Percentiles rank a stretch among this genome's conserved stretches.
phyloP scores from a whole-genome alignment of 768 basidiomycete genomes.

The Rubroboletus pulcherrimus region DNA sequence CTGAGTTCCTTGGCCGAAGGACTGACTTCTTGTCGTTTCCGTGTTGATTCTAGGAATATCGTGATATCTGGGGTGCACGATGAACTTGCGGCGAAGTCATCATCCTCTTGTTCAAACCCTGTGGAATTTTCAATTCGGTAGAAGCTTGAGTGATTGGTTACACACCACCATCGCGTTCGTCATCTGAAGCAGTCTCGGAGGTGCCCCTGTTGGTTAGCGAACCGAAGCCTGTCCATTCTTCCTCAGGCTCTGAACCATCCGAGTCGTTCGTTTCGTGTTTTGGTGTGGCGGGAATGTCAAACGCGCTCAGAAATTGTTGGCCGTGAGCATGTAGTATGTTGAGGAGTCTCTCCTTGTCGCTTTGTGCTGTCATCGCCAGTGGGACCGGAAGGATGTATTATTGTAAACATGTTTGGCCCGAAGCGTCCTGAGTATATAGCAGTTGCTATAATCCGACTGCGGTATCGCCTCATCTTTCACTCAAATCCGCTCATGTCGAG shows the following conservation, averaged over 20 bases:
- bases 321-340: constrained; percentile 44
- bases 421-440: neutral
- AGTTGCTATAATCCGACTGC: neutral
- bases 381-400: neutral
- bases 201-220: neutral
- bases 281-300: constrained; percentile 27
- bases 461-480: neutral
- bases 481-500: constrained; percentile 25
- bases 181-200: constrained; percentile 12
- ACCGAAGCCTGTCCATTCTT: constrained; percentile 43
- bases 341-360: constrained; percentile 35
- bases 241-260: constrained; percentile 24
- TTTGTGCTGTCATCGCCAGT: constrained; percentile 9
- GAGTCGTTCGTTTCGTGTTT: constrained; percentile 14
- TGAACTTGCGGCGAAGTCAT: constrained; percentile 39
- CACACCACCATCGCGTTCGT: constrained; percentile 20
- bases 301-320: constrained; percentile 42
- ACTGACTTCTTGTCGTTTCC: constrained; percentile 15
- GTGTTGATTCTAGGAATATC: constrained; percentile 48
- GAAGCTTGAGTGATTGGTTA: neutral
- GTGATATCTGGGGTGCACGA: constrained; percentile 44
- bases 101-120: constrained; percentile 45
- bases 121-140: neutral
- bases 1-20: constrained; percentile 39
- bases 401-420: constrained; percentile 9